Base-by-base conservation (phyloP, 139 green algal genomes). In the Astrephomene gubernaculifera region DNA sequence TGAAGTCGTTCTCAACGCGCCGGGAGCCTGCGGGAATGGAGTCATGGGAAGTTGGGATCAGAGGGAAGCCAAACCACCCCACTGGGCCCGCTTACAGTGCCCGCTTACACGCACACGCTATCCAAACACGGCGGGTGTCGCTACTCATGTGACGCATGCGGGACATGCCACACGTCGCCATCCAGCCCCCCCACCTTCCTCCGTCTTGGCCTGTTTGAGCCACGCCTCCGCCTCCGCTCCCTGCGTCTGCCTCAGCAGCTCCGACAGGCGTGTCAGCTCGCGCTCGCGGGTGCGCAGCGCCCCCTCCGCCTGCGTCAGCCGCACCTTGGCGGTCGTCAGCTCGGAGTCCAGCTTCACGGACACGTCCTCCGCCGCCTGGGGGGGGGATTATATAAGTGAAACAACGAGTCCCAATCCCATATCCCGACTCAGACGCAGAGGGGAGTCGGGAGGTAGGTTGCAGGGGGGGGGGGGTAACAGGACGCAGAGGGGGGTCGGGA, bases 321-420 rank as follows among this genome's bases (percentile, higher is more conserved):
- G 81, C 38, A 71, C 39, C 70, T 87, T 85, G 45, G 41, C 45
- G n/a, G 68, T 39, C 21, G 43, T 43, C 36, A 90, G 70, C 75
- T 90, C 82, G 19, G 89, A 75, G 69, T 92, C 89, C 14, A 91
- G 60, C 29, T 82, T 43, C 4, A 87, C 36, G 0, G 87, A 68
- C 73, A 90, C 87, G 17, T 90, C 88, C 69, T 88, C 85, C 0
- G 88, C 85, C 2, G 65, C 82, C 81, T 88, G 71, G 2, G 27
- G 43, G 8, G 22, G 17, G 49, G 49, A 17, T 12, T n/a, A n/a
- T n/a, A n/a, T n/a, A n/a, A n/a, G n/a, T n/a, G n/a, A n/a, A n/a
- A n/a, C n/a, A n/a, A n/a, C n/a, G n/a, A n/a, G n/a, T n/a, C n/a
- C n/a, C n/a, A n/a, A n/a, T n/a, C n/a, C n/a, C n/a, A n/a, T n/a